phyloP scores from a whole-genome alignment of 176 grass and related monocot species.

The Guadua angustifolia region DNA sequence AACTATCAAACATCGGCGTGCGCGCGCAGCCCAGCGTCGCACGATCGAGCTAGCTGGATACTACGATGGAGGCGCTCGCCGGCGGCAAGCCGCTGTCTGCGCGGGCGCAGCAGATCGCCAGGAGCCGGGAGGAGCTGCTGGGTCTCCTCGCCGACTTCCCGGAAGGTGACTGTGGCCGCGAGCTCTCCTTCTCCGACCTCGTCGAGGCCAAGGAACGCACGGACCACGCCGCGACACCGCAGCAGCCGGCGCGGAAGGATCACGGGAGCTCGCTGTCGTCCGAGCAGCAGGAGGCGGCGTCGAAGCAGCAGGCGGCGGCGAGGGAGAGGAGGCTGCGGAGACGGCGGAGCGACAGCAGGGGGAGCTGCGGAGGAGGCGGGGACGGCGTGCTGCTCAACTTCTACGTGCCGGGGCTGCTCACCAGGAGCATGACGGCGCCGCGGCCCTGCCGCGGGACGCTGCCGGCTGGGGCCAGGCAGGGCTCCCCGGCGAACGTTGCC shows the following conservation, averaged over 20 bases:
- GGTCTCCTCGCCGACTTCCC: slow-evolving; percentile 52
- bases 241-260: background rate
- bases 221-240: background rate
- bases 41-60: background rate
- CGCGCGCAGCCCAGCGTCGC: background rate
- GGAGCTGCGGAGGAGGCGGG: slow-evolving; percentile 38
- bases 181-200: slow-evolving; percentile 67
- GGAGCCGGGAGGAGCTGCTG: slow-evolving; percentile 60
- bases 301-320: slow-evolving; percentile 6
- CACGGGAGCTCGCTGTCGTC: background rate
- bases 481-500: background rate
- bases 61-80: slow-evolving; percentile 31
- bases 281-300: background rate
- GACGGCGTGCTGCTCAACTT: slow-evolving; percentile 80
- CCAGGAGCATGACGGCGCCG: slow-evolving; percentile 60
- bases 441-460: background rate
- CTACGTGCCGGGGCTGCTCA: slow-evolving; percentile 63
- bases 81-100: slow-evolving; percentile 27
- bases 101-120: slow-evolving; percentile 35
- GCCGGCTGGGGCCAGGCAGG: background rate
- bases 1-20: background rate
- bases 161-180: slow-evolving; percentile 38
- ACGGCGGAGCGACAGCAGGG: slow-evolving; percentile 42
- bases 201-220: slow-evolving; percentile 20
- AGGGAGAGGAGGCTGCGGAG: slow-evolving; percentile 23